Conservation (phyloP, 176 grass and related monocot genomes). For the Bromus sterilis region DNA sequence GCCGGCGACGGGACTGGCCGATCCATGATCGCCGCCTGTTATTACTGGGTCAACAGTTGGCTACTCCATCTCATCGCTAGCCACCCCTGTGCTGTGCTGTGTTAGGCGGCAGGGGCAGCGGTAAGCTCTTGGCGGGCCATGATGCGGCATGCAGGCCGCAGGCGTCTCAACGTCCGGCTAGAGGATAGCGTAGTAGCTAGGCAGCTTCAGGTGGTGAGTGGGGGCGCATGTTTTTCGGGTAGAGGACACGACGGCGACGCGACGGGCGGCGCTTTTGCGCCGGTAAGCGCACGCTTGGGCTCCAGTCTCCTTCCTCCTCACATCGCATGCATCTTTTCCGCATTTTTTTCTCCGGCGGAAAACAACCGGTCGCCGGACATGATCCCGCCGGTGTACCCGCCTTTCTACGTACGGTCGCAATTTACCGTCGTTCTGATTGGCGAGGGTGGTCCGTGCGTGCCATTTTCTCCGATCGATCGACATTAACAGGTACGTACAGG, state of each 20-base stretch:
- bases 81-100: too few species aligned
- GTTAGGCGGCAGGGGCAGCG: too few species aligned
- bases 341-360: background rate
- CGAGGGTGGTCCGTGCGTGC: background rate
- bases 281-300: background rate
- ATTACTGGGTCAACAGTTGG: too few species aligned
- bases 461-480: background rate
- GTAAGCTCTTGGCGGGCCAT: background rate
- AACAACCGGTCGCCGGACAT: constrained; percentile 14
- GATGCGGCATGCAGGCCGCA: background rate
- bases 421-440: background rate
- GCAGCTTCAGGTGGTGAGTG: background rate
- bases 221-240: background rate
- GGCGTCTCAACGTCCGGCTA: background rate
- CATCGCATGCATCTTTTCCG: background rate
- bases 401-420: constrained; percentile 13
- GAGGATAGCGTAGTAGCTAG: background rate
- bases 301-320: background rate
- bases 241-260: background rate
- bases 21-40: background rate
- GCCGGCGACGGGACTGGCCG: background rate
- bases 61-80: background rate
- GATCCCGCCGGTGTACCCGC: background rate
- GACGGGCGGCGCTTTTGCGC: background rate
- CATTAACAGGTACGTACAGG: background rate